These are phyloP conservation scores for Vickermania ingenoplastis DNA, from an alignment of 208 protist species.

Conservation along the genomic window DNA sequence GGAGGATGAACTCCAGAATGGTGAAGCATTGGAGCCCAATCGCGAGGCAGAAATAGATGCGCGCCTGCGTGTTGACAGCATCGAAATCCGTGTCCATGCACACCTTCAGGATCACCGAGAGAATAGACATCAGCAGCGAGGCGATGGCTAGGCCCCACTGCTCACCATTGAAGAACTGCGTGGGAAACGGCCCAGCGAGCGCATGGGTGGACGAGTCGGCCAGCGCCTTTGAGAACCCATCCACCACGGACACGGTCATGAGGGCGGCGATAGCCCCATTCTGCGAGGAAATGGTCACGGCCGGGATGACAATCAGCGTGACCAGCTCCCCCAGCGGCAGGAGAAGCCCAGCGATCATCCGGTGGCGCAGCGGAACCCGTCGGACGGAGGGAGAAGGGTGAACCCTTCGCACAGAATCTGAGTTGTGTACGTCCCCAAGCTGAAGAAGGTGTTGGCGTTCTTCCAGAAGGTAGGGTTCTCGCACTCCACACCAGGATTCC, in stretches of 20 bases:
- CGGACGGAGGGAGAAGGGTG: slow-evolving; percentile 35
- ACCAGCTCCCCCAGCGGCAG: slow-evolving; percentile 41
- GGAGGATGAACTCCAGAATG: slow-evolving; percentile 14
- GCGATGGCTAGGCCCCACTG: slow-evolving; percentile 46
- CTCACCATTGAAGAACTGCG: slow-evolving; percentile 32
- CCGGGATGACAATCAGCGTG: slow-evolving; percentile 30
- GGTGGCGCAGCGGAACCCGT: slow-evolving; percentile 33
- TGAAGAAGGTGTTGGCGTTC: too few species aligned
- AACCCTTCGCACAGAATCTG: slow-evolving; percentile 35
- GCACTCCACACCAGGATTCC: slow-evolving; percentile 35
- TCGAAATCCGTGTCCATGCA: slow-evolving; percentile 31
- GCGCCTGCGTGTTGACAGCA: slow-evolving; percentile 24
- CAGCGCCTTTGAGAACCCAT: slow-evolving; percentile 40
- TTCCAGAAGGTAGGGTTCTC: too few species aligned
- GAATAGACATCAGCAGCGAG: slow-evolving; percentile 30
- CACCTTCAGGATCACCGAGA: slow-evolving; percentile 60
- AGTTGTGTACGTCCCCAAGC: slow-evolving; percentile 44
- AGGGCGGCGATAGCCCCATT: slow-evolving; percentile 31
- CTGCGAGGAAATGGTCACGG: slow-evolving; percentile 13
- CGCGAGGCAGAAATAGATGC: slow-evolving; percentile 57
- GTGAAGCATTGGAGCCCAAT: slow-evolving; percentile 31
- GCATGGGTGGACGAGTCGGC: slow-evolving; percentile 68
- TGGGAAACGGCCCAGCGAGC: slow-evolving; percentile 45
- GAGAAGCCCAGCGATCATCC: slow-evolving; percentile 19
- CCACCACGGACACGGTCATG: slow-evolving; percentile 30